These are phyloP conservation scores for Suillus discolor DNA, from an alignment of 768 basidiomycete genomes.

Conservation along the genomic window DNA sequence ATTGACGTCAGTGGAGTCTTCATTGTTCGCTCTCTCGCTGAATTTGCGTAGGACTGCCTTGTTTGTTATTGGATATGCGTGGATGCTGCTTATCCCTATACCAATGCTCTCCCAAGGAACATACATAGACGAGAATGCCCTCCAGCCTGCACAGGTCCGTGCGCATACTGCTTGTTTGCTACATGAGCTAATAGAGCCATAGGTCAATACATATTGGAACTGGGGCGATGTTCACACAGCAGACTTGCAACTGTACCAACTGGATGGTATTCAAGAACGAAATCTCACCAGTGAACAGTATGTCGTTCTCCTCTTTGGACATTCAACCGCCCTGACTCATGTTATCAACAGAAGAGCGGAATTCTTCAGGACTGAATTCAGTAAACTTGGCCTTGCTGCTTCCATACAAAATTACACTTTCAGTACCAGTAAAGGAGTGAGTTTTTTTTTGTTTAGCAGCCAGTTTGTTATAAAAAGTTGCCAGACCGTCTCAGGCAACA, in stretches of 20 bases:
- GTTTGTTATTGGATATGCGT: constrained; percentile 70
- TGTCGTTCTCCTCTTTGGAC: constrained; percentile 31
- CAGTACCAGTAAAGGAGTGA: constrained; percentile 51
- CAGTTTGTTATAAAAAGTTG: constrained; percentile 7
- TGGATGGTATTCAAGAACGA: constrained; percentile 62
- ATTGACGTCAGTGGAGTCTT: constrained; percentile 28
- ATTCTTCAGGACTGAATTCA: constrained; percentile 65
- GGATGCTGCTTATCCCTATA: constrained; percentile 80
- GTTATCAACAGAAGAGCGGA: constrained; percentile 57
- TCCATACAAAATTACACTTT: constrained; percentile 73
- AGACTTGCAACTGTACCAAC: constrained; percentile 72
- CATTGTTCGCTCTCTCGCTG: constrained; percentile 7
- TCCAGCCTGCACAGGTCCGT: constrained; percentile 87
- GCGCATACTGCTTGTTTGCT: constrained; percentile 5
- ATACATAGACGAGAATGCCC: constrained; percentile 94
- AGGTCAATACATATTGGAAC: constrained; percentile 92
- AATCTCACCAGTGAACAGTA: constrained; percentile 76
- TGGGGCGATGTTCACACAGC: constrained; percentile 91
- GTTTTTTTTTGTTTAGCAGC: neutral
- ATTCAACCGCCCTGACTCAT: constrained; percentile 4
- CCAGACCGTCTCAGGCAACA: constrained; percentile 65
- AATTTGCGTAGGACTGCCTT: constrained; percentile 51
- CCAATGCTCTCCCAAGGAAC: constrained; percentile 63
- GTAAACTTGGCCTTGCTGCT: constrained; percentile 71
- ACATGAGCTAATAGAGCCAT: constrained; percentile 8